These are phyloP conservation scores for Trichoderma sp. DNA, from an alignment of 2,329 filamentous ascomycete genomes.

Conservation along the genomic window DNA sequence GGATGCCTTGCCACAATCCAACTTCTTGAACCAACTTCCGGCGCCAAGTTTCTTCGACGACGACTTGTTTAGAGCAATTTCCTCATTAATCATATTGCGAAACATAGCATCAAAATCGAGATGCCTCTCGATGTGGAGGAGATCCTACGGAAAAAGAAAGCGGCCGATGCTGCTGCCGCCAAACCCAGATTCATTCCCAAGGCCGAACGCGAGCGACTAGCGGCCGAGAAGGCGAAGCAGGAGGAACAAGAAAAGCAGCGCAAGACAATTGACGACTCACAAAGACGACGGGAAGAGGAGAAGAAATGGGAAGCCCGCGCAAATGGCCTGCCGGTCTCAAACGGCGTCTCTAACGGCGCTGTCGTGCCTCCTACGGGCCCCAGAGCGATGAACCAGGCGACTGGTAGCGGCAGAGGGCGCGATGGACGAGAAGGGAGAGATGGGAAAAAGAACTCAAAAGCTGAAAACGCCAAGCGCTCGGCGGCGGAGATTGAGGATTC, in stretches of 20 bases:
- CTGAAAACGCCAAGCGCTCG: constrained; percentile 45
- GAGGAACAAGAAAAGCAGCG: constrained; percentile 62
- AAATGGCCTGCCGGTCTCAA: constrained; percentile 36
- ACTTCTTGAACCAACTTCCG: neutral
- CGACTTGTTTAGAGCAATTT: neutral
- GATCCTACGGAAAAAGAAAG: constrained; percentile 81
- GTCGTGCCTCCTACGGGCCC: constrained; percentile 68
- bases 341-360: constrained; percentile 35
- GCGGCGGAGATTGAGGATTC: constrained; percentile 71
- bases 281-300: constrained; percentile 71
- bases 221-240: constrained; percentile 76
- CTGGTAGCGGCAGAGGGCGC: constrained; percentile 42
- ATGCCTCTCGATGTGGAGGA: constrained; percentile 78
- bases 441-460: constrained; percentile 45
- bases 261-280: constrained; percentile 61
- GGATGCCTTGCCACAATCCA: neutral
- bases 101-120: neutral
- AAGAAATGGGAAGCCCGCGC: constrained; percentile 42
- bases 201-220: constrained; percentile 78
- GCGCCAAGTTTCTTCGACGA: neutral
- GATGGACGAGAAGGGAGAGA: constrained; percentile 20
- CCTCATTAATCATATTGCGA: neutral
- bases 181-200: constrained; percentile 90
- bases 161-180: constrained; percentile 78
- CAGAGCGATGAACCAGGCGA: constrained; percentile 61